Evolutionary conservation across 148 eudicot species (phyloP).

Genomic region (Spergularia bocconei): DNA sequence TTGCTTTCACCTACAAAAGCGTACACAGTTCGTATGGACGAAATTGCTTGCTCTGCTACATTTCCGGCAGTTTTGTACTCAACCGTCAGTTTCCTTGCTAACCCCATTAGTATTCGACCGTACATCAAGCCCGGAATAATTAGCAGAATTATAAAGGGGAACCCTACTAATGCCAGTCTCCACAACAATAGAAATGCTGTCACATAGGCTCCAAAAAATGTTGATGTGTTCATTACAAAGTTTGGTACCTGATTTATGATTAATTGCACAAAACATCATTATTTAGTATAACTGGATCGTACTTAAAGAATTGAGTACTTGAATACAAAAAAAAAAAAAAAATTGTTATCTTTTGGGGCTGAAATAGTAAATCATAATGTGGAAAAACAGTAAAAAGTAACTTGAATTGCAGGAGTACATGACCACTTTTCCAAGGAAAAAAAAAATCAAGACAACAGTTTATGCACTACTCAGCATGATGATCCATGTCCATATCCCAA

Average conservation of each 20-base stretch:
- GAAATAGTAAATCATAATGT: no score
- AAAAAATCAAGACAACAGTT: no score
- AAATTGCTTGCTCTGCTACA: slow-evolving; percentile 71
- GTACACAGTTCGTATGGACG: slow-evolving; percentile 75
- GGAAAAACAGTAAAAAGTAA: no score
- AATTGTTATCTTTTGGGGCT: no score
- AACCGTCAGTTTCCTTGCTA: slow-evolving; percentile 51
- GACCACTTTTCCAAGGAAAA: no score
- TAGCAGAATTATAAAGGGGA: slow-evolving; percentile 54
- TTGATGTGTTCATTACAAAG: slow-evolving; percentile 62
- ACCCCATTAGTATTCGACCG: slow-evolving; percentile 60
- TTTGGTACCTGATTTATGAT: slow-evolving; percentile 50
- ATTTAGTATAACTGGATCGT: not conserved
- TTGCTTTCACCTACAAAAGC: slow-evolving; percentile 75
- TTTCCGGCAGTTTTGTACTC: slow-evolving; percentile 58
- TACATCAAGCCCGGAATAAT: slow-evolving; percentile 74
- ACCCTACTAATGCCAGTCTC: slow-evolving; percentile 71
- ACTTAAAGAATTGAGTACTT: no score
- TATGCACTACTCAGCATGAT: no score
- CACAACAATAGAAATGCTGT: slow-evolving; percentile 58
- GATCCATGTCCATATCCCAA: no score
- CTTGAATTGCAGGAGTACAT: no score
- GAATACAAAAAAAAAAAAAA: no score
- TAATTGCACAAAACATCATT: not conserved
- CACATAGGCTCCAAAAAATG: slow-evolving; percentile 60